Percentiles rank a stretch among this genome's conserved stretches.
Evolutionary conservation across 2,329 filamentous ascomycete species (phyloP).

Genomic region (Diaporthe amygdali): DNA sequence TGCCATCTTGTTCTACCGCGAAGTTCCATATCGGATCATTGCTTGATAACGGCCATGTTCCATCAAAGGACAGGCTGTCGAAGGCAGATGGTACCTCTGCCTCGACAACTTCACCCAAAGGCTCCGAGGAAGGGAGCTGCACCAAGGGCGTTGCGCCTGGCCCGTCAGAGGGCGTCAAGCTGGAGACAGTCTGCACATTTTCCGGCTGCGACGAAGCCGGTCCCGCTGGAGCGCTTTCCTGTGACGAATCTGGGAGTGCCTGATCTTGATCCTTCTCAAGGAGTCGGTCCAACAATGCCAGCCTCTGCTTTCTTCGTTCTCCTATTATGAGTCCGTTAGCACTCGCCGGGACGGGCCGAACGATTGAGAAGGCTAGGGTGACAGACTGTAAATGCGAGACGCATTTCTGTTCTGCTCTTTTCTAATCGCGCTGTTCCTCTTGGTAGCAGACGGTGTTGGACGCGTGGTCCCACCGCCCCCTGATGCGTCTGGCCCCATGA

Average conservation of each 20-base stretch:
- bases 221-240: background rate
- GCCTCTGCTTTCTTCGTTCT: conserved; percentile 49
- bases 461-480: background rate
- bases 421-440: conserved; percentile 29
- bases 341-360: background rate
- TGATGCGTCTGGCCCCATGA: background rate
- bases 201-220: background rate
- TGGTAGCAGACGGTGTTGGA: background rate
- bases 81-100: background rate
- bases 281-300: conserved; percentile 45
- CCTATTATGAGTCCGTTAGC: conserved; percentile 35
- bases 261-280: conserved; percentile 33
- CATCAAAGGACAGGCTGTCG: background rate
- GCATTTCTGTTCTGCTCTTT: conserved; percentile 33
- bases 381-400: conserved; percentile 32
- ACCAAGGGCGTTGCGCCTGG: too few species aligned
- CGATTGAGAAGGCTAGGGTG: background rate
- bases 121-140: background rate
- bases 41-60: background rate
- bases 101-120: background rate
- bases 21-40: background rate
- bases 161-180: background rate
- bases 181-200: background rate
- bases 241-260: background rate
- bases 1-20: background rate